Evolutionary conservation across 2,329 filamentous ascomycete species (phyloP), one percentile per base, ranked within the genome.

Genomic region (Colletotrichum gigasporum): DNA sequence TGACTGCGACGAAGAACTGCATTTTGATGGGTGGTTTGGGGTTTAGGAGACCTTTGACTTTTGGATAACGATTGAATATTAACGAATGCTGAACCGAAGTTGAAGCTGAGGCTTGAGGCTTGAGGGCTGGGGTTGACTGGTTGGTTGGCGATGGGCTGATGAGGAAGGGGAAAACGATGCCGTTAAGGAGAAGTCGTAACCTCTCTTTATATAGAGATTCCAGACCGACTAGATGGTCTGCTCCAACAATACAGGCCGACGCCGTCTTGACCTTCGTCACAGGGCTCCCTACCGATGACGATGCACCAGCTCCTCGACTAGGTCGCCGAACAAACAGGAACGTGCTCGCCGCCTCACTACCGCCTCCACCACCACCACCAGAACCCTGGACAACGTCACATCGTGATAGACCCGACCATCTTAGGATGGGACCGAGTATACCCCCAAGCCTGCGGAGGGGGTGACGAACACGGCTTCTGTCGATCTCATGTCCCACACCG

Each of bases 1-100:
- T 32, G 55, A 53, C 24, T 20, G 62, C 47, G 32, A 52, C 18
- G 64, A 66, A 28, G 66, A 68, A 61, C 61, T 67, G 51, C 66
- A 68, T 67, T 16, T 45, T 67, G 35, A 12, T 30, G 9, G 16
- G 35, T 48, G 14, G 14, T 16, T 52, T 42, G 20, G 5, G 4
- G 12, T n/a, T n/a, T n/a, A n/a, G n/a, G n/a, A n/a, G n/a, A n/a
- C n/a, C n/a, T n/a, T n/a, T 3, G n/a, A 10, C 14, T 28, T 18
- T 14, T 7, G 37, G 16, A 11, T 24, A 44, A 30, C 9, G 39
- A 14, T 41, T 48, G 20, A 7, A 32, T 35, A 9, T 18, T 18
- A 39, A n/a, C n/a, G 22, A 39, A 47, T 39, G 16, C 22, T 59
- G 39, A 5, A 24, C 55, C 30, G 20, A 50, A n/a, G 37, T 3